A percentile compares a stretch with the other conserved stretches of the same genome.
These are phyloP conservation scores for Erythrobasidium hasegawianum DNA, from an alignment of 1,284 basidiomycete genomes.

Conservation along the genomic window DNA sequence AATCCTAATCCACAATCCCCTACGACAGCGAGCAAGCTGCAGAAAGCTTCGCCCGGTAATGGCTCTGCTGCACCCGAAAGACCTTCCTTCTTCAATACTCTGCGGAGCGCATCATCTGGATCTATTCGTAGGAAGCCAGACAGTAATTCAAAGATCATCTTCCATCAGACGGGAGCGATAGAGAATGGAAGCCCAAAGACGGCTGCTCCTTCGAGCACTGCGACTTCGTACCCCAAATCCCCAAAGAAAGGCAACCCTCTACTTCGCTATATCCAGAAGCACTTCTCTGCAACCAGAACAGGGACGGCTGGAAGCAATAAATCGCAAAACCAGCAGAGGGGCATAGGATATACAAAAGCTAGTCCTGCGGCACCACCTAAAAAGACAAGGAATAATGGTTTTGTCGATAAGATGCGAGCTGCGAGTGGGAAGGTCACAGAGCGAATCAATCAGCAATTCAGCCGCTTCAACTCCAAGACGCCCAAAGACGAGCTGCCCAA, in stretches of 20 bases:
- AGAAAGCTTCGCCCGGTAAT: neutral
- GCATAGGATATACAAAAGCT: neutral
- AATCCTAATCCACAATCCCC: neutral
- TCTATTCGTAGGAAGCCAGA: neutral
- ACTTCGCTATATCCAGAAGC: constrained; percentile 19
- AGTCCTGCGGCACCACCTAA: constrained; percentile 6
- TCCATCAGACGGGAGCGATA: neutral
- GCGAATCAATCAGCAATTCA: constrained; percentile 9
- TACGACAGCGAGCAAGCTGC: neutral
- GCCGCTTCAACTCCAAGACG: constrained; percentile 39
- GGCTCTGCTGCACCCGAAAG: neutral
- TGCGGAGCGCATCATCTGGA: constrained; percentile 15
- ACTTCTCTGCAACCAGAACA: constrained; percentile 2
- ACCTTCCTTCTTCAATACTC: constrained; percentile 12
- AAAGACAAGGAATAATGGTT: constrained; percentile 19
- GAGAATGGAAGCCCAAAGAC: neutral
- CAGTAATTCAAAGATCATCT: neutral
- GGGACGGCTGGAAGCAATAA: neutral
- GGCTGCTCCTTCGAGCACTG: neutral
- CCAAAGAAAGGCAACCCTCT: constrained; percentile 4
- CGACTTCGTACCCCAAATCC: neutral
- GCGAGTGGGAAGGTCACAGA: constrained; percentile 20
- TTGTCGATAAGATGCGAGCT: constrained; percentile 28
- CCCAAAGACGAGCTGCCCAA: constrained; percentile 41
- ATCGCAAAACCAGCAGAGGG: neutral